Conservation (phyloP, 1,139 yeast species). For the Sugiyamaella paludigena region DNA sequence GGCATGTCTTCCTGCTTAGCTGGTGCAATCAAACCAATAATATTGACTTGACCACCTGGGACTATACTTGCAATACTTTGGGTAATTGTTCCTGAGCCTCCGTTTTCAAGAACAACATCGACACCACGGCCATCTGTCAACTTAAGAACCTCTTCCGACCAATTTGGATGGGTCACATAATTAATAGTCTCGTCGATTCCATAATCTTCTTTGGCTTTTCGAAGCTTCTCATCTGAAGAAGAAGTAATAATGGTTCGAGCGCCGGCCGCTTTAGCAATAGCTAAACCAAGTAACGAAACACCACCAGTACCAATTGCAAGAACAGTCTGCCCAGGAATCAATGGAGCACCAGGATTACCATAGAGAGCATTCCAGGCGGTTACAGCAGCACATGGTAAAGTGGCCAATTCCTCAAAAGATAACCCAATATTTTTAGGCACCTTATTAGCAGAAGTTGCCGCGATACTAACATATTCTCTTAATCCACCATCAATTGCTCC, state of each 20-base stretch:
- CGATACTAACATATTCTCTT: slow-evolving; percentile 19
- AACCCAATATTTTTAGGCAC: slow-evolving; percentile 11
- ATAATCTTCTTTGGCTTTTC: slow-evolving; percentile 12
- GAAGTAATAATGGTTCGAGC: slow-evolving; percentile 21
- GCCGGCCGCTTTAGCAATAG: slow-evolving; percentile 25
- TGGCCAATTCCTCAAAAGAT: slow-evolving; percentile 20
- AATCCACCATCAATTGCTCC: slow-evolving; percentile 21
- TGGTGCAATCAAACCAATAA: slow-evolving; percentile 20
- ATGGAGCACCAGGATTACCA: slow-evolving; percentile 15
- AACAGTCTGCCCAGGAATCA: slow-evolving; percentile 23
- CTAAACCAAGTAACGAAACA: slow-evolving; percentile 20
- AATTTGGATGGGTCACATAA: slow-evolving; percentile 18
- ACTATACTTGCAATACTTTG: slow-evolving; percentile 17
- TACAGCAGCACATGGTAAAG: slow-evolving; percentile 22
- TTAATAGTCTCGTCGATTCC: slow-evolving; percentile 20
- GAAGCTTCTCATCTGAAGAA: slow-evolving; percentile 23
- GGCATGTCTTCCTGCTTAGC: slow-evolving; percentile 15
- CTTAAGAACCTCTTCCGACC: slow-evolving; percentile 19
- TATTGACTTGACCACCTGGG: slow-evolving; percentile 18
- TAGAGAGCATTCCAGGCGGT: slow-evolving; percentile 23
- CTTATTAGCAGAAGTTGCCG: slow-evolving; percentile 16
- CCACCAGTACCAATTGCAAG: slow-evolving; percentile 24
- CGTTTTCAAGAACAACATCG: slow-evolving; percentile 21
- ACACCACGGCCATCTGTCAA: slow-evolving; percentile 19
- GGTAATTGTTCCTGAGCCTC: slow-evolving; percentile 19